Conservation (phyloP, 805 yeast species). For the Cyberlindnera xylosilytica region DNA sequence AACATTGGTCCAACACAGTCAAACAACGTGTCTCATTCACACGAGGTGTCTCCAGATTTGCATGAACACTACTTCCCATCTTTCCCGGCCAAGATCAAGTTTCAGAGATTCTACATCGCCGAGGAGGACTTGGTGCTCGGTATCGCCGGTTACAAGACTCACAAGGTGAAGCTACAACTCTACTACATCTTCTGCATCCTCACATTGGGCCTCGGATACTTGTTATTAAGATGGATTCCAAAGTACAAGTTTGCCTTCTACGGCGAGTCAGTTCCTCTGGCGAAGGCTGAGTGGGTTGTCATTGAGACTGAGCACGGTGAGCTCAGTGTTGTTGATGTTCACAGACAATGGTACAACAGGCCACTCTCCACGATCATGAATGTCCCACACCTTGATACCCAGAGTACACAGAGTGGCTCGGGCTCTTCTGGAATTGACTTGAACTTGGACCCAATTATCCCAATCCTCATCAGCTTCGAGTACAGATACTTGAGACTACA, state of each 20-base stretch:
- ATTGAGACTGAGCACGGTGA: slow-evolving; percentile 94
- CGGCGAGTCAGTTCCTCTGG: slow-evolving; percentile 69
- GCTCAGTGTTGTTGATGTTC: slow-evolving; percentile 55
- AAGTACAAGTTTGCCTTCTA: slow-evolving; percentile 60
- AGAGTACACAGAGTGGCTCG: slow-evolving; percentile 3
- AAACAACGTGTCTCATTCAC: slow-evolving; percentile 15
- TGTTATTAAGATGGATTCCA: slow-evolving; percentile 85
- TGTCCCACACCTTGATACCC: slow-evolving; percentile 27
- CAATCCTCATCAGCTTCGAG: slow-evolving; percentile 64
- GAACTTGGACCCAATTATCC: slow-evolving; percentile 44
- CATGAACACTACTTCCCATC: slow-evolving; percentile 45
- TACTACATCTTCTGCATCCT: slow-evolving; percentile 53
- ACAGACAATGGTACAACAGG: slow-evolving; percentile 62
- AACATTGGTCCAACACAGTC: slow-evolving; percentile 26
- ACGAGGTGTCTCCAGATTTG: slow-evolving; percentile 28
- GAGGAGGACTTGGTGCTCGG: slow-evolving; percentile 95
- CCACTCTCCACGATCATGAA: slow-evolving; percentile 66
- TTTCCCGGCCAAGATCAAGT: slow-evolving; percentile 42
- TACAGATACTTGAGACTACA: slow-evolving; percentile 82
- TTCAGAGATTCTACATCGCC: slow-evolving; percentile 86
- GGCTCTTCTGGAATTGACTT: slow-evolving; percentile 18
- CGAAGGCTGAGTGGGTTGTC: slow-evolving; percentile 87
- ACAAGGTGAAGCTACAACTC: slow-evolving; percentile 39
- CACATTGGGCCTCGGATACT: slow-evolving; percentile 71
- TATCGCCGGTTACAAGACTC: slow-evolving; percentile 81